phyloP scores from a whole-genome alignment of 2,329 filamentous ascomycete species.

The Monilinia aucupariae region DNA sequence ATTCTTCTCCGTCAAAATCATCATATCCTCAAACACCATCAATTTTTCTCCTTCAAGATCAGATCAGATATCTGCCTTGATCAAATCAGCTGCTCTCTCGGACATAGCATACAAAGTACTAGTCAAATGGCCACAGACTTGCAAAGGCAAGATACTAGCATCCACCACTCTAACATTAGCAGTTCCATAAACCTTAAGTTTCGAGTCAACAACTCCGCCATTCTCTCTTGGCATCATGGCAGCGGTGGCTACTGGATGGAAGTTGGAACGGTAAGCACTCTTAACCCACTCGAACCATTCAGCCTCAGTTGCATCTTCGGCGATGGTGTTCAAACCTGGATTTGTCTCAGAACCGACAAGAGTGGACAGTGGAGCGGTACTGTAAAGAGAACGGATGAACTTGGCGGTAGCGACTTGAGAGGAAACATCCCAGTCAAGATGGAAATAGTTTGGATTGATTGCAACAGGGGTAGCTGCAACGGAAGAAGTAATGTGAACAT shows the following conservation, averaged over 20 bases:
- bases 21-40: too few species aligned
- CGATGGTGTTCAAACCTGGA: constrained; percentile 14
- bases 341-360: constrained; percentile 8
- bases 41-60: neutral
- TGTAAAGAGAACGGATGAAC: neutral
- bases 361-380: neutral
- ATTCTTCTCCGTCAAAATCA: neutral
- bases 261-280: constrained; percentile 17
- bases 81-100: constrained; percentile 23
- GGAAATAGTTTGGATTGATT: constrained; percentile 46
- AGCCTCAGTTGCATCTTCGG: constrained; percentile 14
- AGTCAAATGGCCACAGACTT: constrained; percentile 20
- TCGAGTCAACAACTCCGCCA: constrained; percentile 23
- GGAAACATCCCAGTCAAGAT: constrained; percentile 7
- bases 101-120: constrained; percentile 23
- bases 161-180: constrained; percentile 23
- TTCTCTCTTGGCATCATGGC: constrained; percentile 22
- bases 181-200: constrained; percentile 24
- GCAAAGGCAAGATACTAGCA: constrained; percentile 23
- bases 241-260: constrained; percentile 22
- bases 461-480: constrained; percentile 38
- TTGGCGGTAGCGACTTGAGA: neutral
- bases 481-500: constrained; percentile 46
- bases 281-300: constrained; percentile 15
- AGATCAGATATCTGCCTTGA: constrained; percentile 11